Evolutionary conservation across 306 rosid species (phyloP).

Genomic region (Cucurbita pepo): DNA sequence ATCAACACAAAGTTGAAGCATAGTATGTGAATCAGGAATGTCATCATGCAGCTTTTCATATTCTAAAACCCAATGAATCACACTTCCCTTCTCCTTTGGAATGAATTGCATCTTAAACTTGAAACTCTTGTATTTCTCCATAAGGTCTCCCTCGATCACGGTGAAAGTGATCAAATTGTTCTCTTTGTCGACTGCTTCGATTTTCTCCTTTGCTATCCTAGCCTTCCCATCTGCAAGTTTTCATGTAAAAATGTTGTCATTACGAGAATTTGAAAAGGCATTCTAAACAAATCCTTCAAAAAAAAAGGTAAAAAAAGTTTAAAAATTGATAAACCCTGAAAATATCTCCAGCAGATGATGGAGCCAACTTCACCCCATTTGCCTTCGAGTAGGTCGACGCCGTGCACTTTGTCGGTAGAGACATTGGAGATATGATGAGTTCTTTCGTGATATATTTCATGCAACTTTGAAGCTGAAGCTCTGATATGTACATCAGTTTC

Average conservation of each 20-base stretch:
- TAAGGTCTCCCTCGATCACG: neutral
- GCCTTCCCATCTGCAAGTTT: neutral
- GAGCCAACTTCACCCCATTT: conserved; percentile 7
- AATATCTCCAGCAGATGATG: neutral
- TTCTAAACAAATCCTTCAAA: too few relatives aligned
- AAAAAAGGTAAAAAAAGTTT: too few relatives aligned
- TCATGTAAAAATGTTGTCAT: neutral
- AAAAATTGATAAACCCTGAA: neutral
- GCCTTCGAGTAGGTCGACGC: neutral
- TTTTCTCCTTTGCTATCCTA: neutral
- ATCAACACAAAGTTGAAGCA: neutral
- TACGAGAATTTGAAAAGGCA: too few relatives aligned
- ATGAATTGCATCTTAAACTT: neutral
- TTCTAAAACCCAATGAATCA: neutral
- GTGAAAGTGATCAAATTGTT: neutral
- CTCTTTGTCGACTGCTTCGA: neutral
- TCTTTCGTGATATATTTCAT: neutral
- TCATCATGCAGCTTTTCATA: neutral
- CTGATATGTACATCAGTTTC: neutral
- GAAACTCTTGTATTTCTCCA: neutral
- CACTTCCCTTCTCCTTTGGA: neutral
- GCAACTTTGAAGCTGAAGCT: neutral
- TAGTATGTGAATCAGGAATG: neutral
- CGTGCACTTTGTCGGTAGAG: neutral
- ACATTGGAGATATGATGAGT: neutral